A percentile compares a stretch with the other conserved stretches of the same genome.
phyloP scores from a whole-genome alignment of 257 asterid species.

The Ligustrum vulgare region DNA sequence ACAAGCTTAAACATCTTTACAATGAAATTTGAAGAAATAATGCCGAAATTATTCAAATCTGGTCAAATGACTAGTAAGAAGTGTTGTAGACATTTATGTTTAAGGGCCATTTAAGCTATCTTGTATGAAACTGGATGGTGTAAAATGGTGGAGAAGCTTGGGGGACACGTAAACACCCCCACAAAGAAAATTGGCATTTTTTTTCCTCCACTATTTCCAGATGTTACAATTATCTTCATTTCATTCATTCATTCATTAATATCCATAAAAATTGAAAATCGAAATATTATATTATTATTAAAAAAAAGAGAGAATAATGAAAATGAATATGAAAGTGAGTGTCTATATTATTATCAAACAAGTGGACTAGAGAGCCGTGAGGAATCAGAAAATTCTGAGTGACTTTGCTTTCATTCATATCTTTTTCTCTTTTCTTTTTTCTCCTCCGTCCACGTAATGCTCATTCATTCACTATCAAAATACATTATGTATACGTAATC shows the following conservation, averaged over 20 bases:
- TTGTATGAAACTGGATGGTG: constrained; percentile 30
- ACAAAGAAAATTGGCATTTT: constrained; percentile 15
- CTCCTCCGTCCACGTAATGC: not conserved
- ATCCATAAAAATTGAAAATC: not conserved
- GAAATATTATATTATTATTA: too few relatives aligned
- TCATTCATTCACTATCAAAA: not conserved
- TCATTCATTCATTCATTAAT: not conserved
- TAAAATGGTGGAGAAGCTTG: constrained; percentile 34
- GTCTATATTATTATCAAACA: constrained; percentile 21
- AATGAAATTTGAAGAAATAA: too few relatives aligned
- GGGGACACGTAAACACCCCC: constrained; percentile 43
- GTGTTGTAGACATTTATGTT: constrained; percentile 20
- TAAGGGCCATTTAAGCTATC: not conserved
- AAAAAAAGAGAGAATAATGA: too few relatives aligned
- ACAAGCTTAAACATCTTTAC: too few relatives aligned
- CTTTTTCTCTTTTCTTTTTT: not conserved
- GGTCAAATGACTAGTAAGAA: not conserved
- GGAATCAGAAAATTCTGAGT: constrained; percentile 23
- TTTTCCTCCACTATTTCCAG: constrained; percentile 7
- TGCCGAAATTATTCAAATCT: not conserved
- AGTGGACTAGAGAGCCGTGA: constrained; percentile 28
- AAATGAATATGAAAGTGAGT: not conserved
- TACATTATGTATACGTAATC: too few relatives aligned
- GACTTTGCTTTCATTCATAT: not conserved
- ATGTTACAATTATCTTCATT: constrained; percentile 23